A percentile compares a stretch with the other conserved stretches of the same genome.
Conservation (phyloP, 2,329 filamentous ascomycete species). For the Neoarthrinium moseri region DNA sequence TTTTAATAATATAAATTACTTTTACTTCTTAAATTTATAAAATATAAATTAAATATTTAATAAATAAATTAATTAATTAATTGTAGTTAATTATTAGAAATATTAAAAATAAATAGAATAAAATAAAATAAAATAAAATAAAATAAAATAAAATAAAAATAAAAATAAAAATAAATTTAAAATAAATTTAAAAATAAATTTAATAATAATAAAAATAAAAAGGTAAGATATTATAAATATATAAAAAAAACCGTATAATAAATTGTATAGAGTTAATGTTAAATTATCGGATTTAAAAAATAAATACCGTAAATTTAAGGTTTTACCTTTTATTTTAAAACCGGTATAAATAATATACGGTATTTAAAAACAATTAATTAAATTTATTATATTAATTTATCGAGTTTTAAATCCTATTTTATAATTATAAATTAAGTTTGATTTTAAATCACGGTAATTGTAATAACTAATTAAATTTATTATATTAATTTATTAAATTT, state of each 20-base stretch:
- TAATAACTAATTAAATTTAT: background rate
- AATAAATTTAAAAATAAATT: background rate
- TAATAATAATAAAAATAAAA: no score
- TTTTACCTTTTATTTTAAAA: background rate
- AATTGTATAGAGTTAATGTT: background rate
- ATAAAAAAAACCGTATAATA: background rate
- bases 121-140: background rate
- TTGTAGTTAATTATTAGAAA: no score
- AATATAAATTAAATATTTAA: no score
- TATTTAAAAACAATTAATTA: background rate
- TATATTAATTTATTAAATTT: no score
- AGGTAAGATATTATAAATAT: no score
- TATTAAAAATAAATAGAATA: background rate
- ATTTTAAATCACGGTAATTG: background rate
- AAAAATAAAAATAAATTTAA: background rate
- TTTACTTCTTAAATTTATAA: no score
- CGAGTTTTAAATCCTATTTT: slow-evolving; percentile 1
- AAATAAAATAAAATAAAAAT: slow-evolving; percentile 1
- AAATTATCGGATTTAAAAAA: background rate
- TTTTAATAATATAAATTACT: no score
- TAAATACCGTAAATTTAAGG: slow-evolving; percentile 7
- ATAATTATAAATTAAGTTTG: slow-evolving; percentile 1
- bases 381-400: slow-evolving; percentile 7
- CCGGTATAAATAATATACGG: slow-evolving; percentile 6
- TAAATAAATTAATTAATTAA: no score